Percentiles rank a stretch among this genome's conserved stretches.
Evolutionary conservation across 306 rosid species (phyloP).

Genomic region (Abrus pulchellus): DNA sequence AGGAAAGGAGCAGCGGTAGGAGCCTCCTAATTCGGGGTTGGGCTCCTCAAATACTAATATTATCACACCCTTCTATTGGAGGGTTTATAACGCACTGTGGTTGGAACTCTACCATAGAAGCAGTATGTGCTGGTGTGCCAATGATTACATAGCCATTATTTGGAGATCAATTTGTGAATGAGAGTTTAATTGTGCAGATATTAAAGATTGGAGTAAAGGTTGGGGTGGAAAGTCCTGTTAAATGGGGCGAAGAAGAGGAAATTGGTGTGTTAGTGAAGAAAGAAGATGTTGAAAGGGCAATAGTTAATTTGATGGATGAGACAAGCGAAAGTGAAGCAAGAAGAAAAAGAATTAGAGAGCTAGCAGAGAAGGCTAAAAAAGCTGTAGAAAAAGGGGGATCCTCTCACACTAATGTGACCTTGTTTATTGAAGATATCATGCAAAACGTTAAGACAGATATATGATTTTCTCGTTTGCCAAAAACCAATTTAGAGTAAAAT

Average conservation of each 20-base stretch:
- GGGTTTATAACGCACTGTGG: slow-evolving; percentile 77
- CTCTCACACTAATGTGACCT: slow-evolving; percentile 44
- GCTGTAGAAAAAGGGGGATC: slow-evolving; percentile 69
- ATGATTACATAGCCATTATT: slow-evolving; percentile 69
- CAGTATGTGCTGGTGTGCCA: slow-evolving; percentile 61
- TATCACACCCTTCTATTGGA: slow-evolving; percentile 61
- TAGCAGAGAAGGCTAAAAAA: slow-evolving; percentile 54
- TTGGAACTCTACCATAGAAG: slow-evolving; percentile 75
- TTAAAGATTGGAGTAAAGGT: slow-evolving; percentile 63
- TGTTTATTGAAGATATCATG: slow-evolving; percentile 50
- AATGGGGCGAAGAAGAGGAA: slow-evolving; percentile 64
- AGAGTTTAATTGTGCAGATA: slow-evolving; percentile 59
- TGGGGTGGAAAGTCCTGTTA: slow-evolving; percentile 54
- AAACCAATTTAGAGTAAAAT: neutral
- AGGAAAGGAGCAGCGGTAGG: slow-evolving; percentile 56
- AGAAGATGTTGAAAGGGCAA: slow-evolving; percentile 56
- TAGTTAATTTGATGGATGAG: slow-evolving; percentile 58
- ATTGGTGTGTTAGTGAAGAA: slow-evolving; percentile 56
- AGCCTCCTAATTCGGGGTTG: slow-evolving; percentile 68
- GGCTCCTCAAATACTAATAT: slow-evolving; percentile 69
- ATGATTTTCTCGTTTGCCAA: neutral
- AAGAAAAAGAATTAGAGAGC: slow-evolving; percentile 51
- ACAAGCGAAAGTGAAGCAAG: slow-evolving; percentile 54
- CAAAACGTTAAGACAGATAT: neutral
- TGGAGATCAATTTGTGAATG: slow-evolving; percentile 69